Evolutionary conservation across 371 early-diverging fungal species (phyloP).

Genomic region (Lichtheimia ornata): DNA sequence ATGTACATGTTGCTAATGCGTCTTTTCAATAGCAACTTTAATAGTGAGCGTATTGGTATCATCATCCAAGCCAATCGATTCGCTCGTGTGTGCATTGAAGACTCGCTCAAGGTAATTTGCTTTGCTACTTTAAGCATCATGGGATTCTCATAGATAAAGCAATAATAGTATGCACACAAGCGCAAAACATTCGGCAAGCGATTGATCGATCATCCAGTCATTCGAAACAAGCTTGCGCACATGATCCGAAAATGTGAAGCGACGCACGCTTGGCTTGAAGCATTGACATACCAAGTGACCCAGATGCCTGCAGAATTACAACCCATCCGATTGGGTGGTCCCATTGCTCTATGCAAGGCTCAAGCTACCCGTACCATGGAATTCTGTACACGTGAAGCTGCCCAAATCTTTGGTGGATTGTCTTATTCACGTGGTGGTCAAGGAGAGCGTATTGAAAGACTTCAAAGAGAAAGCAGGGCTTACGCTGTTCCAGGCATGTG

Average conservation of each 20-base stretch:
- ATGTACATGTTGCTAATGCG: not conserved
- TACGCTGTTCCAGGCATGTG: constrained; percentile 74
- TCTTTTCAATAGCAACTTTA: constrained; percentile 57
- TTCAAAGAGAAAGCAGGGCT: constrained; percentile 86
- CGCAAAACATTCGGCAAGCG: constrained; percentile 85
- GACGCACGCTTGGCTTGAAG: constrained; percentile 85
- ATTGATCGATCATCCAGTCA: constrained; percentile 74
- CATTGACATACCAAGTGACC: constrained; percentile 63
- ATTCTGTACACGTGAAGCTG: constrained; percentile 85
- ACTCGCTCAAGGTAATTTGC: constrained; percentile 62
- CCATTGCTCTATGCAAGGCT: constrained; percentile 86
- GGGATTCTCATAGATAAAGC: not conserved
- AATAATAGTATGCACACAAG: constrained; percentile 74
- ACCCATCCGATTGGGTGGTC: constrained; percentile 78
- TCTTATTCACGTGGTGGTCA: constrained; percentile 80
- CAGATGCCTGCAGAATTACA: constrained; percentile 67
- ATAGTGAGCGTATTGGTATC: constrained; percentile 79
- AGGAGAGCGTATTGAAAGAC: constrained; percentile 85
- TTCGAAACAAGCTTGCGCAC: constrained; percentile 67
- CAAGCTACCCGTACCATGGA: constrained; percentile 86
- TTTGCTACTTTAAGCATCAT: not conserved
- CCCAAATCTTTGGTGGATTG: constrained; percentile 91
- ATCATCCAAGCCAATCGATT: constrained; percentile 82
- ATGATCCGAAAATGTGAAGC: constrained; percentile 88
- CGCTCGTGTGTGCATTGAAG: constrained; percentile 88